Evolutionary conservation across 495 filamentous ascomycete genomes (phyloP).

Genomic region (Friedmanniomyces simplex): DNA sequence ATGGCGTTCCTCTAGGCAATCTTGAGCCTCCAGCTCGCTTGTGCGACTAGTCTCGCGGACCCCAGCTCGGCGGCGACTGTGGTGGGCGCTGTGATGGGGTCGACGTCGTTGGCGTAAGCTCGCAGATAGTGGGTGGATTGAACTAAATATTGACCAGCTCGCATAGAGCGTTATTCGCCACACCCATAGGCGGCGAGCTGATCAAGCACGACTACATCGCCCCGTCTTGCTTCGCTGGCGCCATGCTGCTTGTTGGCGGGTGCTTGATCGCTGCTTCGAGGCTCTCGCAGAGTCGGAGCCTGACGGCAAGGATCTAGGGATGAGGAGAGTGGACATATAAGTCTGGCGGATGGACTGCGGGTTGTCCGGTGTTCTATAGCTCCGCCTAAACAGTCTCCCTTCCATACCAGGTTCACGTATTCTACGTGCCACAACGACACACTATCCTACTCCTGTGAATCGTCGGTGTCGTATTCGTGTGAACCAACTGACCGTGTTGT

Average conservation of each 20-base stretch:
- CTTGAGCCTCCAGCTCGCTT: slow-evolving; percentile 15
- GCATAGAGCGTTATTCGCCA: slow-evolving; percentile 9
- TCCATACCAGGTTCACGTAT: too few species aligned
- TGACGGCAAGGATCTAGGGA: neutral
- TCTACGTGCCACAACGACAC: too few species aligned
- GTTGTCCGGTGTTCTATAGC: too few species aligned
- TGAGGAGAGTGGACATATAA: neutral
- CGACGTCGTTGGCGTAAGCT: slow-evolving; percentile 3
- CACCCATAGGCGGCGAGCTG: slow-evolving; percentile 15
- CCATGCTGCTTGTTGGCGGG: slow-evolving; percentile 2
- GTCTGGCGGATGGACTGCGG: neutral
- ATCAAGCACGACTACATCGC: slow-evolving; percentile 13
- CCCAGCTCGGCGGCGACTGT: slow-evolving; percentile 5
- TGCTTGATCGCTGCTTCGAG: slow-evolving; percentile 6
- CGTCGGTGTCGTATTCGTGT: too few species aligned
- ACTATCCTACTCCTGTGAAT: too few species aligned
- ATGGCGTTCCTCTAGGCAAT: slow-evolving; percentile 4
- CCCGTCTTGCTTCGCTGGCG: slow-evolving; percentile 1
- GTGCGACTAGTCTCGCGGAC: slow-evolving; percentile 4
- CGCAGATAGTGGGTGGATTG: neutral
- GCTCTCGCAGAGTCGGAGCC: neutral
- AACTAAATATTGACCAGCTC: neutral
- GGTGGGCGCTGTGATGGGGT: slow-evolving; percentile 2
- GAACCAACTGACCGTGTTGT: too few species aligned
- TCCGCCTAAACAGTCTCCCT: too few species aligned